Conservation (phyloP, 1,284 basidiomycete species). For the Takashimella koratensis region DNA sequence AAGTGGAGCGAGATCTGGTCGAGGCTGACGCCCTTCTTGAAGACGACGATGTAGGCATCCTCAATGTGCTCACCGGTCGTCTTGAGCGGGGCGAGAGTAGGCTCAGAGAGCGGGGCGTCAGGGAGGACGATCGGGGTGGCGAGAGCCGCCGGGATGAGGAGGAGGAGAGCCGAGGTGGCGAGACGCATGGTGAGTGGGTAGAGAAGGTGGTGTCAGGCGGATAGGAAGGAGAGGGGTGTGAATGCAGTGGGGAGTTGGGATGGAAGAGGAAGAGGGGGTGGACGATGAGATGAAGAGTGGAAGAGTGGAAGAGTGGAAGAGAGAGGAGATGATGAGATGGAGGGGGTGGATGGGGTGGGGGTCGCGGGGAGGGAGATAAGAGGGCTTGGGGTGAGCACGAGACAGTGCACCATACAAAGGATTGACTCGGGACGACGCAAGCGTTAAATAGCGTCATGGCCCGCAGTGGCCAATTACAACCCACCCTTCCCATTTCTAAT, state of each 20-base stretch:
- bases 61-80: constrained; percentile 60
- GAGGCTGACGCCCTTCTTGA: constrained; percentile 65
- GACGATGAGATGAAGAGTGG: constrained; percentile 3
- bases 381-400: neutral
- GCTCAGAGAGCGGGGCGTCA: constrained; percentile 8
- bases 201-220: no score
- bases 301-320: neutral
- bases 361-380: neutral
- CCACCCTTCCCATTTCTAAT: neutral
- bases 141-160: constrained; percentile 37
- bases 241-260: no score
- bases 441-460: neutral
- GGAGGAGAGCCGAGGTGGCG: constrained; percentile 26
- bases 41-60: constrained; percentile 85
- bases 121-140: constrained; percentile 35
- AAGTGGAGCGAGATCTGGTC: constrained; percentile 66
- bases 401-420: neutral
- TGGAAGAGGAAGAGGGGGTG: constrained; percentile 1
- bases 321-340: constrained; percentile 1
- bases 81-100: constrained; percentile 35
- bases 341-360: no score
- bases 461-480: neutral
- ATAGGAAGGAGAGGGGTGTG: neutral
- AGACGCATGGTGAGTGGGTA: constrained; percentile 30
- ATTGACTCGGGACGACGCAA: neutral